These are phyloP conservation scores for Saksenaea oblongispora DNA, from an alignment of 371 early-diverging fungal genomes.

Conservation along the genomic window DNA sequence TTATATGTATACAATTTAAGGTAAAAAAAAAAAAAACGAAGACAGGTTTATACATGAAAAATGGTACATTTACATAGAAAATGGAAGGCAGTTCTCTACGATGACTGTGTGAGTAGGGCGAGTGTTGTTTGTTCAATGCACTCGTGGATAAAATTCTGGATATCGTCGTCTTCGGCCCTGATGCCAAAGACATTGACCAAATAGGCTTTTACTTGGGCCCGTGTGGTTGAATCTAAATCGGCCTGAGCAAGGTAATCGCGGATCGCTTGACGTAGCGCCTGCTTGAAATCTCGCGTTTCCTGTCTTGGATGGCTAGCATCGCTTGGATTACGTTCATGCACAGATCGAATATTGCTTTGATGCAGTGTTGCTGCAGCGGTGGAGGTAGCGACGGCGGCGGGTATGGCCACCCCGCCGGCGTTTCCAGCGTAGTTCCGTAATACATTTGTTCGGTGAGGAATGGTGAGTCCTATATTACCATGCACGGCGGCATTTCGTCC, in stretches of 20 bases:
- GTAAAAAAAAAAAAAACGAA: not conserved
- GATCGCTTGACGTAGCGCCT: constrained; percentile 21
- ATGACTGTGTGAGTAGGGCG: constrained; percentile 13
- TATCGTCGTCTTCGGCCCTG: constrained; percentile 16
- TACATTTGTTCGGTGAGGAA: constrained; percentile 15
- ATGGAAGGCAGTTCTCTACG: not conserved
- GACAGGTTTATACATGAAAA: not conserved
- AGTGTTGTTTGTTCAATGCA: constrained; percentile 33
- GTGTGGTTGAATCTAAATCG: constrained; percentile 34
- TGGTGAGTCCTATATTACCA: constrained; percentile 24
- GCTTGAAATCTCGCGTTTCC: not conserved
- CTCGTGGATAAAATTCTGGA: constrained; percentile 22
- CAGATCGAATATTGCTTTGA: not conserved
- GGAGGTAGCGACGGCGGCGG: not conserved
- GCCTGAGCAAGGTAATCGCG: constrained; percentile 25
- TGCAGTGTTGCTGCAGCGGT: not conserved
- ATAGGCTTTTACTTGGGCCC: constrained; percentile 40
- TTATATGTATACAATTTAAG: not conserved
- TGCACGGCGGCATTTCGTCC: constrained; percentile 29
- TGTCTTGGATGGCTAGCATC: constrained; percentile 7
- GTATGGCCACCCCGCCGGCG: not conserved
- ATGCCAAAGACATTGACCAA: constrained; percentile 24
- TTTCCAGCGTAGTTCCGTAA: not conserved
- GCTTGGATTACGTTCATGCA: not conserved
- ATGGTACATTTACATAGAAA: constrained; percentile 10